Evolutionary conservation across 345 rosid species (phyloP).

Genomic region (Brassica rapa): DNA sequence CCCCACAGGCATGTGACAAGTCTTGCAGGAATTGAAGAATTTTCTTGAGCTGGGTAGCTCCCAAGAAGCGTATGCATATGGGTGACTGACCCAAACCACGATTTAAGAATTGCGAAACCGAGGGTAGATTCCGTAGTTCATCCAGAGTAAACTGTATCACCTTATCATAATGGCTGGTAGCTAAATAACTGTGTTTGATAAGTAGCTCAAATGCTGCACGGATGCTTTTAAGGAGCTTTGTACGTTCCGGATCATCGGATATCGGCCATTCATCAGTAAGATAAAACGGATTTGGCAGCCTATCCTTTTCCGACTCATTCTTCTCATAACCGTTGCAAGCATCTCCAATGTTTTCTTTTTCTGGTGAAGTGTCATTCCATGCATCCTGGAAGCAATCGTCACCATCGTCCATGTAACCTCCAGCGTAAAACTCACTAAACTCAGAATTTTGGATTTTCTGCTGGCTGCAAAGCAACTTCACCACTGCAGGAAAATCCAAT

Average conservation of each 20-base stretch:
- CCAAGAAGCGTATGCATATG: conserved; percentile 78
- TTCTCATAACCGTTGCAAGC: conserved; percentile 46
- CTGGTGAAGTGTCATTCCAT: conserved; percentile 69
- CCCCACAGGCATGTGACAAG: conserved; percentile 68
- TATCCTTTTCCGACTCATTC: conserved; percentile 47
- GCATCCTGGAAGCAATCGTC: conserved; percentile 79
- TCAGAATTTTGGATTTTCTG: conserved; percentile 50
- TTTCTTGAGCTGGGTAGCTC: conserved; percentile 75
- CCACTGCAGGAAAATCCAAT: conserved; percentile 65
- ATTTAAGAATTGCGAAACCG: conserved; percentile 67
- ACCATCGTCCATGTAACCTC: conserved; percentile 49
- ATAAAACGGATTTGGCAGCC: conserved; percentile 40
- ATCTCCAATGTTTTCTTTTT: conserved; percentile 55
- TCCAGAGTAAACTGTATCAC: conserved; percentile 71
- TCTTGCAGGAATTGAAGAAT: conserved; percentile 89
- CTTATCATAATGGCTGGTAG: conserved; percentile 75
- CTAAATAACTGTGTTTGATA: conserved; percentile 75
- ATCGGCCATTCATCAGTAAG: conserved; percentile 66
- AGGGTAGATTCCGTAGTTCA: conserved; percentile 69
- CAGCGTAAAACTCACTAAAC: conserved; percentile 44
- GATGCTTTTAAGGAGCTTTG: conserved; percentile 78
- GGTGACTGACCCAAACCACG: conserved; percentile 67
- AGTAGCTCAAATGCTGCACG: conserved; percentile 66
- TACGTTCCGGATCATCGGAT: conserved; percentile 71
- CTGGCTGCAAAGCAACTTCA: conserved; percentile 57